Evolutionary conservation across 2,329 filamentous ascomycete genomes (phyloP), one percentile per base, ranked within the genome.

Genomic region (Celoporthe dispersa): DNA sequence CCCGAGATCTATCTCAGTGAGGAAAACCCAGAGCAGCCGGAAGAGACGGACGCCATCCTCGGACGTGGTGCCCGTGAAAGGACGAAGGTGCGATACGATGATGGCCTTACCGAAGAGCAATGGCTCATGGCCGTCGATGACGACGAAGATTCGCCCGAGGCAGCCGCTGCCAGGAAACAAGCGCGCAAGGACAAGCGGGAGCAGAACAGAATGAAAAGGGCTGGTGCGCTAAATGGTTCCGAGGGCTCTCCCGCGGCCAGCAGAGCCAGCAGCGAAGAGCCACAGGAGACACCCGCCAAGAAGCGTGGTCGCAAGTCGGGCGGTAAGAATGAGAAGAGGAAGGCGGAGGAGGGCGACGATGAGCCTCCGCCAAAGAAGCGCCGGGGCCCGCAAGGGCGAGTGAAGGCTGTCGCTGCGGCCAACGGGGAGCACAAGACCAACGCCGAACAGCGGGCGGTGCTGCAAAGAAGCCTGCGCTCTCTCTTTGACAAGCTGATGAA

Each of bases 121-220:
- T 99, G 96, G 96, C 88, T 98, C 66, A 95, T 97, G 85, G 96
- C 96, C 67, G 95, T 99, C 41, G 96, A 99, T 78, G 95, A 97
- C 71, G 94, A 98, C 65, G 96, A 99, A 1, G 96, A 99, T 78
- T 91, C 90, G 0, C 94, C 97, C 39, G 96, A 98, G 78, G 94
- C 94, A 67, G 96, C 96, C 2, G 94, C 97, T 51, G 92, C 93
- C 48, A 90, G 96, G 55, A 98, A 98, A 77, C 90, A 94, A 78
- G 93, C 93, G 5, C 90, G 92, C 67, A 93, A 94, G 74, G 93
- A 94, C 72, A 93, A 90, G 79, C 90, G 94, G 48, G 90, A 92
- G 66, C 83, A 84, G 11, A 98, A 97, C 77, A 92, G 92, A 77
- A 81, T 91, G 22, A 92, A 91, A 82, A 87, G 88, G 71, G 37